Base-by-base conservation (phyloP, 306 rosid species). In the Lathyrus oleraceus region DNA sequence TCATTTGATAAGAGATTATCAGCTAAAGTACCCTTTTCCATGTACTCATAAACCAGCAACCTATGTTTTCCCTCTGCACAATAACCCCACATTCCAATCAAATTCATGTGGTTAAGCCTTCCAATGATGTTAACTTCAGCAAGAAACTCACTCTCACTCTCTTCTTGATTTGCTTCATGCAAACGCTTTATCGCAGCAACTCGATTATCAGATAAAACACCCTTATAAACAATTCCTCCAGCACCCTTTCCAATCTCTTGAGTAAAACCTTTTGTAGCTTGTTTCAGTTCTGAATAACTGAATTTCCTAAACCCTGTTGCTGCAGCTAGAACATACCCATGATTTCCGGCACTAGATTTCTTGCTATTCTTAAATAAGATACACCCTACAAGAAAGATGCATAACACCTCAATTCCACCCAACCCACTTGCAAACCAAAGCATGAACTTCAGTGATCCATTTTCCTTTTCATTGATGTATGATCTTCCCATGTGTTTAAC, bases 21-120 rank as follows among this genome's bases (percentile, higher is more conserved):
- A 17, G 72, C 66, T 28, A 74, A 74, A 65, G 72, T 23, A 40
- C 72, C 78, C 17, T 65, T 74, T 11, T 74, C 66, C 78, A 74
- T 74, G 27, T 72, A 75, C 62, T 75, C 79, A 47, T 58, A 67
- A 39, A 75, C 79, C 36, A 30, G 5, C 36, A 30, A 5, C 36
- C 8, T 30, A 1, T 30, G 36, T 1, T 30, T 30, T 30, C 36
- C 36, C 36, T 30, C 36, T 0, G 36, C 36, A 30, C 25, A 49
- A 49, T 49, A 49, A 16, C 56, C 56, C 56, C 25, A 49, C 56
- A 49, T 49, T 3, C 10, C 25, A 8, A 49, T 49, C 21, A 49
- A 8, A 17, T 49, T 16, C 56, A 49, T 49, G 56, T 49, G 56
- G 13, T 21, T 30, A 5, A 5, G 36, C 36, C 8, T 30, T 30